phyloP scores from a whole-genome alignment of 208 protist species.

The Wallacemonas sp. region DNA sequence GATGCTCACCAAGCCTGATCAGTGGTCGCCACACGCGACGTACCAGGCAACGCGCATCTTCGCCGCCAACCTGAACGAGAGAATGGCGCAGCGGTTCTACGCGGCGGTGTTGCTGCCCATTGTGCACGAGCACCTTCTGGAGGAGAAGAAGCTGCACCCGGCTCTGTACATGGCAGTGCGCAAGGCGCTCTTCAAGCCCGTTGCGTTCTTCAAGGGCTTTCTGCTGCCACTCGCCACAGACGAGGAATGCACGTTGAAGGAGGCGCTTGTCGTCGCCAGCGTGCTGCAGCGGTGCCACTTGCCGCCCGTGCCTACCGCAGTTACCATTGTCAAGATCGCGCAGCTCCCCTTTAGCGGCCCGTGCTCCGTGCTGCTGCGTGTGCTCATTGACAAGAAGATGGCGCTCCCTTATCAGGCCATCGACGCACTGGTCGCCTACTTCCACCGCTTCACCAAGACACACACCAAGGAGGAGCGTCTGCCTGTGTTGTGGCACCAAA shows the following conservation, averaged over 20 bases:
- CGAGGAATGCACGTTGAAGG: conserved; percentile 93
- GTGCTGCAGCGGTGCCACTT: conserved; percentile 93
- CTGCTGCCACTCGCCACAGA: conserved; percentile 96
- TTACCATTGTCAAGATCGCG: conserved; percentile 94
- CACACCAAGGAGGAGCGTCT: conserved; percentile 80
- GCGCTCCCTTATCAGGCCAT: conserved; percentile 95
- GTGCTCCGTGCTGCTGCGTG: conserved; percentile 93
- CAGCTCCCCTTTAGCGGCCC: conserved; percentile 92
- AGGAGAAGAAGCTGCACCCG: conserved; percentile 96
- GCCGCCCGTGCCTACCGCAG: conserved; percentile 87
- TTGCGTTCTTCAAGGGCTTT: conserved; percentile 99
- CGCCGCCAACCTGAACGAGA: conserved; percentile 95
- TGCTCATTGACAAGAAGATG: conserved; percentile 98
- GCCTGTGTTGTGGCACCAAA: conserved; percentile 97
- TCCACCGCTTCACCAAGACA: conserved; percentile 88
- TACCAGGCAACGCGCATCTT: conserved; percentile 97
- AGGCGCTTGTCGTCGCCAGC: conserved; percentile 94
- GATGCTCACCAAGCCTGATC: conserved; percentile 94
- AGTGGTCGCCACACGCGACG: conserved; percentile 95
- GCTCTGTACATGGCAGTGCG: conserved; percentile 98
- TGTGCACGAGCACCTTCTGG: conserved; percentile 73
- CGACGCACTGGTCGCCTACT: conserved; percentile 95
- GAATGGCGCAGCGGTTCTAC: conserved; percentile 97
- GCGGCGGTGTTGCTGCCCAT: conserved; percentile 97
- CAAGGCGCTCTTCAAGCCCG: conserved; percentile 98